Percentiles rank a stretch among this genome's conserved stretches.
Evolutionary conservation across 164 flowering plant species (phyloP).

Genomic region (Malania oleifera): DNA sequence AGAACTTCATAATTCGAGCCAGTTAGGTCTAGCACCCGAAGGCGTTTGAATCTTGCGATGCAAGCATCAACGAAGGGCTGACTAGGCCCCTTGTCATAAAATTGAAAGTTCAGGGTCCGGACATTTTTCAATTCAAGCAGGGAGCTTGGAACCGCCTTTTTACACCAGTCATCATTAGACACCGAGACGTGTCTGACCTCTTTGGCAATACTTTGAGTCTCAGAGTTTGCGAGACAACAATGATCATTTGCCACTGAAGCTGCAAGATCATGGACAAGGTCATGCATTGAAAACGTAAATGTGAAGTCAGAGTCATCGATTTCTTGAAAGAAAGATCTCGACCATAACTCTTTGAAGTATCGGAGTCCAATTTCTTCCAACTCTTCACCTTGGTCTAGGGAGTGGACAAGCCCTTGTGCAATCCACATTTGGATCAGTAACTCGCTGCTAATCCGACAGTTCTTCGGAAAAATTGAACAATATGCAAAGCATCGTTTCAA

Average conservation of each 20-base stretch:
- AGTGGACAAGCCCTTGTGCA: neutral
- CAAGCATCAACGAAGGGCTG: neutral
- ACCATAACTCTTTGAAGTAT: neutral
- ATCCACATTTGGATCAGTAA: constrained; percentile 5
- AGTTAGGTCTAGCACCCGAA: neutral
- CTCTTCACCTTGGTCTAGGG: neutral
- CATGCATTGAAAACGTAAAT: neutral
- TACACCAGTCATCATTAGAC: neutral
- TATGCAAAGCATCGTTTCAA: constrained; percentile 6
- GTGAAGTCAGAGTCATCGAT: neutral
- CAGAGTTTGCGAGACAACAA: neutral
- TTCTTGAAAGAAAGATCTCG: constrained; percentile 8
- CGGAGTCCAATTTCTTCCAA: constrained; percentile 1
- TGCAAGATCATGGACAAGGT: constrained; percentile 10
- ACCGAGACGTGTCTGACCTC: neutral
- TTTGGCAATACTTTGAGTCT: neutral
- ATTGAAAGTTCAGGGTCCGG: neutral
- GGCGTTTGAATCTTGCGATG: neutral
- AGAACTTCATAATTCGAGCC: neutral
- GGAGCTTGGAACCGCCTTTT: neutral
- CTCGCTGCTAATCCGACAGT: neutral
- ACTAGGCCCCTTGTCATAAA: neutral
- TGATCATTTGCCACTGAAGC: neutral
- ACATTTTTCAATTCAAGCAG: neutral
- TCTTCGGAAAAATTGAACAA: constrained; percentile 7